A percentile compares a stretch with the other conserved stretches of the same genome.
phyloP scores from a whole-genome alignment of 2,329 filamentous ascomycete species.

The Aureobasidium sp. region DNA sequence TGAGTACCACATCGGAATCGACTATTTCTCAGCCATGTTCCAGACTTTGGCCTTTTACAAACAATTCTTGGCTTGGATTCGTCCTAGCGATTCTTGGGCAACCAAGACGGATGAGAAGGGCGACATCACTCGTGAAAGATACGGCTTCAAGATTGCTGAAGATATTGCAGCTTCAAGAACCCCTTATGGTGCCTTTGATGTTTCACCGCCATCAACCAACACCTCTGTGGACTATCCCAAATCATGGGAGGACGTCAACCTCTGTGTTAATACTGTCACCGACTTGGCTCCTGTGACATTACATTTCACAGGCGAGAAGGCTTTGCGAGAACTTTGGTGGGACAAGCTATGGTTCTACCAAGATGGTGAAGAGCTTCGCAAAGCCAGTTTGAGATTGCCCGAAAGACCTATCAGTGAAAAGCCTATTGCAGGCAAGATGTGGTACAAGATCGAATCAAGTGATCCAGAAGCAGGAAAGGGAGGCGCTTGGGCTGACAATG shows the following conservation, averaged over 20 bases:
- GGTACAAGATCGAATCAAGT: slow-evolving; percentile 22
- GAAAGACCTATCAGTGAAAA: slow-evolving; percentile 20
- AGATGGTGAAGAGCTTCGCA: slow-evolving; percentile 21
- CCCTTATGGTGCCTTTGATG: slow-evolving; percentile 22
- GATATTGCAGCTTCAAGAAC: slow-evolving; percentile 23
- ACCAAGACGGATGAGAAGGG: neutral
- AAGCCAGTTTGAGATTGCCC: slow-evolving; percentile 19
- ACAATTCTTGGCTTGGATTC: slow-evolving; percentile 29
- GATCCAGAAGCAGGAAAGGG: slow-evolving; percentile 21
- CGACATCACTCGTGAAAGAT: slow-evolving; percentile 18
- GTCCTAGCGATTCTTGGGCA: slow-evolving; percentile 28
- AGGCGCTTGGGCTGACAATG: slow-evolving; percentile 27
- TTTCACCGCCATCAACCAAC: slow-evolving; percentile 15
- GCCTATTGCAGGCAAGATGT: slow-evolving; percentile 23
- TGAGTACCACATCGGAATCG: slow-evolving; percentile 43
- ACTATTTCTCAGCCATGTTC: slow-evolving; percentile 42
- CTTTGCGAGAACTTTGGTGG: slow-evolving; percentile 27
- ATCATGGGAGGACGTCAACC: slow-evolving; percentile 22
- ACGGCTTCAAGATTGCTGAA: slow-evolving; percentile 20
- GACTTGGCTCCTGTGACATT: slow-evolving; percentile 19
- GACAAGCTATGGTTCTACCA: slow-evolving; percentile 28
- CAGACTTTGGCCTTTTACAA: slow-evolving; percentile 33
- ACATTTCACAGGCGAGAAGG: slow-evolving; percentile 29
- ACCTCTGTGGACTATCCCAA: slow-evolving; percentile 10
- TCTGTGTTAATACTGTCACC: slow-evolving; percentile 27